A percentile compares a stretch with the other conserved stretches of the same genome.
phyloP scores from a whole-genome alignment of 73 alveolate genomes.

The Diophrys appendiculata region DNA sequence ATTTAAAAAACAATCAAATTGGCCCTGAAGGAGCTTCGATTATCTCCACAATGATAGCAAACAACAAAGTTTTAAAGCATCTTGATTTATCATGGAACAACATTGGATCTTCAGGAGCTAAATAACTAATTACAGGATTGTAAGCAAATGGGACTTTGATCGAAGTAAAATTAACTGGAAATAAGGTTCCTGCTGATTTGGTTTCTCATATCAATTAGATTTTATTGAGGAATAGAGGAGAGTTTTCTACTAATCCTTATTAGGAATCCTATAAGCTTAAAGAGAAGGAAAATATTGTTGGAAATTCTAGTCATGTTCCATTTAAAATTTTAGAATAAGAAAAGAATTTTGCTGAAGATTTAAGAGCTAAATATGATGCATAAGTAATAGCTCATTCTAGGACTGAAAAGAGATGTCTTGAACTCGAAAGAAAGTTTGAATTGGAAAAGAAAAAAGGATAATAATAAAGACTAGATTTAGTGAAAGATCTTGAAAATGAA shows the following conservation, averaged over 20 bases:
- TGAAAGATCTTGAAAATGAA: constrained; percentile 50
- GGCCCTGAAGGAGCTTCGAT: constrained; percentile 26
- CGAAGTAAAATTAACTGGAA: constrained; percentile 32
- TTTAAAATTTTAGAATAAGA: constrained; percentile 23
- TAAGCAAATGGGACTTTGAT: constrained; percentile 11
- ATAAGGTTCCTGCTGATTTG: constrained; percentile 25
- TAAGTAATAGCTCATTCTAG: constrained; percentile 41
- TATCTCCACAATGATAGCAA: constrained; percentile 22
- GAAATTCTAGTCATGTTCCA: constrained; percentile 17
- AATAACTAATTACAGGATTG: constrained; percentile 23
- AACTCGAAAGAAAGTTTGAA: constrained; percentile 44
- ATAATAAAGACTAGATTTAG: constrained; percentile 28
- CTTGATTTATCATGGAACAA: constrained; percentile 54
- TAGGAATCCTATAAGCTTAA: neutral
- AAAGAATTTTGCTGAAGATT: constrained; percentile 56
- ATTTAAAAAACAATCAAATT: constrained; percentile 38
- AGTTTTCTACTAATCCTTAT: neutral
- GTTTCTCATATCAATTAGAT: constrained; percentile 10
- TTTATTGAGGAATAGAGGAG: constrained; percentile 48
- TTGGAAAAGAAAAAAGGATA: constrained; percentile 34
- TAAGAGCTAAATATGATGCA: constrained; percentile 53
- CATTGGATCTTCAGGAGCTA: constrained; percentile 36
- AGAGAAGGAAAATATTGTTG: constrained; percentile 11
- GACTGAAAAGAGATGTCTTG: constrained; percentile 45
- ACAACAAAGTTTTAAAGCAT: constrained; percentile 14